Evolutionary conservation across 176 grass and related monocot genomes (phyloP).

Genomic region (Bolboschoenus planiculmis): DNA sequence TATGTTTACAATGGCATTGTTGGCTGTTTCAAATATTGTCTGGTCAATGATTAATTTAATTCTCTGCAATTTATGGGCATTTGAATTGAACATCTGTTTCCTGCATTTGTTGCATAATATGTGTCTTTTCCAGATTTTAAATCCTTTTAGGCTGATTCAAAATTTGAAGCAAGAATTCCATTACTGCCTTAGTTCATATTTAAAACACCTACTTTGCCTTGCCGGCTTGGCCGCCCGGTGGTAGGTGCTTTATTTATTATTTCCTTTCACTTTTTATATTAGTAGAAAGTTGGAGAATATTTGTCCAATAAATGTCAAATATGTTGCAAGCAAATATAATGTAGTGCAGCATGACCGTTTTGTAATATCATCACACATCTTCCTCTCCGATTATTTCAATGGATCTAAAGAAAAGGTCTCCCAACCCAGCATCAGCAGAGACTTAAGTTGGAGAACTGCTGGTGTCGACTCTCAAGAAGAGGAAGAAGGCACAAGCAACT

Average conservation of each 20-base stretch:
- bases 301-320: too few species aligned
- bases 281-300: not conserved
- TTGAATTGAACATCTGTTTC: not conserved
- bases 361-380: too few species aligned
- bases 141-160: not conserved
- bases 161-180: not conserved
- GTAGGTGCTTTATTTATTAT: not conserved
- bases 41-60: slow-evolving; percentile 1
- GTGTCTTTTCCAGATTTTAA: not conserved
- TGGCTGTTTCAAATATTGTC: not conserved
- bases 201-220: too few species aligned
- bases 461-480: too few species aligned
- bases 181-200: not conserved
- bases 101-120: not conserved
- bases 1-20: not conserved
- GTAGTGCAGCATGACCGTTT: too few species aligned
- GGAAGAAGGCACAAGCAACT: too few species aligned
- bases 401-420: too few species aligned
- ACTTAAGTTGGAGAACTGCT: too few species aligned
- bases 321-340: too few species aligned
- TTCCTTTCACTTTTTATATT: not conserved
- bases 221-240: too few species aligned
- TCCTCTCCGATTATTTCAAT: too few species aligned
- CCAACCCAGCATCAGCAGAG: too few species aligned
- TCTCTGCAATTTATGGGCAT: not conserved